Percentiles rank a stretch among this genome's conserved stretches.
These are phyloP conservation scores for Lagenidium sp. DNA, from an alignment of 352 stramenopile species.

Conservation along the genomic window DNA sequence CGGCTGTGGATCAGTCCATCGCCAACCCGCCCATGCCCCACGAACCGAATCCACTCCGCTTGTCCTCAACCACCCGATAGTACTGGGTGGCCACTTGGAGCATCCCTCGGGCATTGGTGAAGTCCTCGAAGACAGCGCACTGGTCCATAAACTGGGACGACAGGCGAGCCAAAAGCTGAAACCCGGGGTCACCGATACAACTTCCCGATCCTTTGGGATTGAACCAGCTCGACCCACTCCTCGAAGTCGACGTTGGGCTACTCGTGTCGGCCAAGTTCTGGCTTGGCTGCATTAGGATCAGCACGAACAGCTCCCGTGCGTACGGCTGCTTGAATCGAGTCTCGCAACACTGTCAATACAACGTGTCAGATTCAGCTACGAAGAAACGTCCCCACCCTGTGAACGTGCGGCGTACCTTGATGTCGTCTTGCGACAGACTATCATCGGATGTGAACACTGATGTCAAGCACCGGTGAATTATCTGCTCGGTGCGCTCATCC, in stretches of 20 bases:
- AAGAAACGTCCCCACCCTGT: background rate
- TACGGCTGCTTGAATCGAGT: constrained; percentile 56
- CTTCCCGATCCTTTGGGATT: constrained; percentile 77
- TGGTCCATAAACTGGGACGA: constrained; percentile 62
- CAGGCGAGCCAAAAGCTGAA: constrained; percentile 47
- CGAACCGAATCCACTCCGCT: constrained; percentile 61
- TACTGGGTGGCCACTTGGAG: constrained; percentile 75
- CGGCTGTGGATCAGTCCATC: background rate
- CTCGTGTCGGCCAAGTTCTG: constrained; percentile 60
- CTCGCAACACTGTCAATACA: constrained; percentile 36
- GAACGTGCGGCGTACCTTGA: constrained; percentile 30
- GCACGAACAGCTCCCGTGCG: constrained; percentile 67
- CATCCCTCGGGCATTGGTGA: constrained; percentile 68
- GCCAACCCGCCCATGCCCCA: constrained; percentile 34
- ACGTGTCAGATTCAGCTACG: background rate
- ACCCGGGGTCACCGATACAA: constrained; percentile 62
- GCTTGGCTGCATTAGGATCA: constrained; percentile 82
- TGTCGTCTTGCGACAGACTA: constrained; percentile 35
- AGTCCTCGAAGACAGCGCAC: constrained; percentile 69
- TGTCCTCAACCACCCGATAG: constrained; percentile 74
- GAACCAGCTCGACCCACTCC: constrained; percentile 47
- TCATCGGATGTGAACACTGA: constrained; percentile 80
- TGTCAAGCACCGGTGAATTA: constrained; percentile 77
- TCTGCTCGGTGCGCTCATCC: constrained; percentile 67
- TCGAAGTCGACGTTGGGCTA: constrained; percentile 10